Percentiles rank a stretch among this genome's conserved stretches.
Conservation (phyloP, 2,329 filamentous ascomycete genomes). For the Bipolaris gigantea region DNA sequence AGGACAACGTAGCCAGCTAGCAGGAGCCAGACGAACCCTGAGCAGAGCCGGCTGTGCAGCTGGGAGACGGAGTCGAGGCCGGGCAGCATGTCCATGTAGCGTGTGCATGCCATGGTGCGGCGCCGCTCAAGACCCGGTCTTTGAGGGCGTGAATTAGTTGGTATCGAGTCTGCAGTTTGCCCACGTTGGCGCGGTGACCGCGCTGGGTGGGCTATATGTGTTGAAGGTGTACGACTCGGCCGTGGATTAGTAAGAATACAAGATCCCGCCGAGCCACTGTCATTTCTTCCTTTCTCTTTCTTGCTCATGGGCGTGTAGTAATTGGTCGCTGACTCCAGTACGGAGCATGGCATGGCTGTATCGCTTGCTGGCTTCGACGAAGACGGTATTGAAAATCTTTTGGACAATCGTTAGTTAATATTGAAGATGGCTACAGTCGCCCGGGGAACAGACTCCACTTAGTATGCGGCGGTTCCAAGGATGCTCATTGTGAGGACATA, state of each 20-base stretch:
- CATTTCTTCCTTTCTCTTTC: background rate
- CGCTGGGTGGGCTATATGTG: conserved; percentile 20
- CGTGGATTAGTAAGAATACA: background rate
- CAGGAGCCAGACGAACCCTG: conserved; percentile 54
- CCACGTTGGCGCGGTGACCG: background rate
- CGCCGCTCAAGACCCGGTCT: conserved; percentile 26
- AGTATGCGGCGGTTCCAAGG: background rate
- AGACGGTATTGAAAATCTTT: background rate
- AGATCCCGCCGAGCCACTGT: background rate
- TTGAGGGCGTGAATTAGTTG: background rate
- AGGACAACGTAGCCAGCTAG: conserved; percentile 58
- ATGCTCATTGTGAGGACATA: too few relatives aligned
- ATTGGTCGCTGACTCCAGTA: background rate
- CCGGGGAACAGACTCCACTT: background rate
- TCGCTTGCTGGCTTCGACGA: background rate
- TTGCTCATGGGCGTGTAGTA: background rate
- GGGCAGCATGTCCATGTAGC: conserved; percentile 50
- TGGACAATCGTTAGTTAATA: background rate
- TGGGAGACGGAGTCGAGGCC: conserved; percentile 52
- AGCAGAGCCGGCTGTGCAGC: conserved; percentile 53
- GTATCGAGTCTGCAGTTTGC: background rate
- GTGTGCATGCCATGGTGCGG: conserved; percentile 32
- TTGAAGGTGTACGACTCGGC: conserved; percentile 19
- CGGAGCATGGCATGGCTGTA: background rate
- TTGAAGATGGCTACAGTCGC: background rate